Evolutionary conservation across 257 asterid species (phyloP).

Genomic region (Solanum virginianum): DNA sequence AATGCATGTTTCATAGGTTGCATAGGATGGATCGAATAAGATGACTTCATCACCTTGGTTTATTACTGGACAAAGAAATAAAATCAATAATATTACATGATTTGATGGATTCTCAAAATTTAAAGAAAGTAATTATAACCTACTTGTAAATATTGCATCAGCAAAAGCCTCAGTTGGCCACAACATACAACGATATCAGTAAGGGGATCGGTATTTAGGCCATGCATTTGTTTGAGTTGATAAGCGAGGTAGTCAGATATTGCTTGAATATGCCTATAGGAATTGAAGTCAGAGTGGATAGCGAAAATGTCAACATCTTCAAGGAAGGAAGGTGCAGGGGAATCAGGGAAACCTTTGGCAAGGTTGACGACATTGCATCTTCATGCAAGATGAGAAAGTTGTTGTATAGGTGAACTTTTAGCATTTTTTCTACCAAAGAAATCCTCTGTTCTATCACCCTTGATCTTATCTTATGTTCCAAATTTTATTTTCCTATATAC

Average conservation of each 20-base stretch:
- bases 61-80: conserved; percentile 32
- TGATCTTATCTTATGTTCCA: not conserved
- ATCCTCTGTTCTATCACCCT: conserved; percentile 42
- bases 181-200: conserved; percentile 67
- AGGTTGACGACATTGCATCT: conserved; percentile 72
- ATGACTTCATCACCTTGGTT: conserved; percentile 81
- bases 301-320: conserved; percentile 73
- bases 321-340: conserved; percentile 52
- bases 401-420: conserved; percentile 68
- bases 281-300: conserved; percentile 71
- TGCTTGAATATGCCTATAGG: conserved; percentile 89
- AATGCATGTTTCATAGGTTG: conserved; percentile 74
- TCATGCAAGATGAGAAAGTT: conserved; percentile 57
- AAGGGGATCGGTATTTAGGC: conserved; percentile 45
- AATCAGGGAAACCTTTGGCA: conserved; percentile 90
- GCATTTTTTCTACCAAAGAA: conserved; percentile 48
- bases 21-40: conserved; percentile 72
- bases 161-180: conserved; percentile 94
- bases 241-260: conserved; percentile 52
- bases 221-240: conserved; percentile 52
- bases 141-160: conserved; percentile 73
- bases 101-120: not conserved
- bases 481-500: not conserved
- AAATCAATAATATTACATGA: not conserved
- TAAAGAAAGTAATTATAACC: not conserved